Conservation (phyloP, 2,329 filamentous ascomycete genomes). For the Dactylellina leptospora region DNA sequence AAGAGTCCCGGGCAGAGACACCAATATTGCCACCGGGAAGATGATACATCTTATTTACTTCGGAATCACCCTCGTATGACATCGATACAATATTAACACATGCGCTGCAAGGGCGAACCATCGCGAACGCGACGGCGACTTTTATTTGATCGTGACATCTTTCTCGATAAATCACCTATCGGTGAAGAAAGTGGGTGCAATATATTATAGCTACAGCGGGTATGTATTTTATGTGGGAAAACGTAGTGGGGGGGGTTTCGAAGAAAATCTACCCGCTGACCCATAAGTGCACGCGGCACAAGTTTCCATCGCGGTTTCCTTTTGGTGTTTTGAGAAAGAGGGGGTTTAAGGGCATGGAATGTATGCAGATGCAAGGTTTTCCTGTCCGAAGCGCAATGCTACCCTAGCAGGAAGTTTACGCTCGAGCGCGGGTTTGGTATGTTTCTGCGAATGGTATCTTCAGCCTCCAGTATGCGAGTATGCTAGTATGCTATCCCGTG, state of each 20-base stretch:
- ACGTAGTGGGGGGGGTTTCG: not conserved
- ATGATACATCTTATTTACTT: too few species aligned
- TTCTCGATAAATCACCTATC: not conserved
- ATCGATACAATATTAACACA: too few species aligned
- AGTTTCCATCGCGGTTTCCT: constrained; percentile 1
- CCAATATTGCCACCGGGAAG: too few species aligned
- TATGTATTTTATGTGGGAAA: not conserved
- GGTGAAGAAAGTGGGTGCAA: too few species aligned
- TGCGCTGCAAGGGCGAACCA: too few species aligned
- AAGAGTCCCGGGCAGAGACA: not conserved
- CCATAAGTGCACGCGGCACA: not conserved
- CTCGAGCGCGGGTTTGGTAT: too few species aligned
- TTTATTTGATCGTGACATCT: not conserved
- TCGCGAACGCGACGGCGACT: not conserved
- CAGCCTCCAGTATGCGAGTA: too few species aligned
- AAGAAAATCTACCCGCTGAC: not conserved
- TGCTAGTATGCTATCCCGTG: not conserved
- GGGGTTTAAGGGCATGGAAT: not conserved
- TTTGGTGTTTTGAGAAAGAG: not conserved
- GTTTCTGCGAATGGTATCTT: too few species aligned
- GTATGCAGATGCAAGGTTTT: too few species aligned
- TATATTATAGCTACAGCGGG: too few species aligned
- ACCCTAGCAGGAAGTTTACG: not conserved
- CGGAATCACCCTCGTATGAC: too few species aligned
- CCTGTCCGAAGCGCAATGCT: constrained; percentile 21